Percentiles rank a stretch among this genome's conserved stretches.
Conservation (phyloP, 306 rosid species). For the Cicer pinnatifidum region DNA sequence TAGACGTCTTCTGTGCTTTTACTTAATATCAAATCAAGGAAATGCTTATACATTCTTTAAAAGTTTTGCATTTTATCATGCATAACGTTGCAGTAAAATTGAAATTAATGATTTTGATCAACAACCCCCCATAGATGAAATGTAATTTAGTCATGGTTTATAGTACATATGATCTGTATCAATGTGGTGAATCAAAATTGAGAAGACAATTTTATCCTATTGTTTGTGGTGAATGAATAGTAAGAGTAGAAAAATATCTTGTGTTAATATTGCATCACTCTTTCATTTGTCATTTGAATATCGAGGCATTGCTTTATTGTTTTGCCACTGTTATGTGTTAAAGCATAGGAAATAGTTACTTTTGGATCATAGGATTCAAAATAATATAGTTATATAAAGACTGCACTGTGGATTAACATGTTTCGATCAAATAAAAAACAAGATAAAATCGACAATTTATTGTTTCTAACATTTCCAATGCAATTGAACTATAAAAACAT, state of each 20-base stretch:
- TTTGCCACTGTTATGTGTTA: background rate
- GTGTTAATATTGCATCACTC: background rate
- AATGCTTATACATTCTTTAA: slow-evolving; percentile 34
- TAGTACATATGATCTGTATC: background rate
- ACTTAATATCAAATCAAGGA: background rate
- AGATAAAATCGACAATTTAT: background rate
- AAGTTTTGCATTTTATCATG: slow-evolving; percentile 40
- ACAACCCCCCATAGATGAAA: slow-evolving; percentile 57
- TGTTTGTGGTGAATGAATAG: background rate
- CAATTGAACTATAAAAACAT: slow-evolving; percentile 11
- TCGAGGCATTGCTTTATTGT: background rate
- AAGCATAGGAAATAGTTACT: too few species aligned
- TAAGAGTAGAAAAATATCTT: background rate
- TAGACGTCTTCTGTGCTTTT: background rate
- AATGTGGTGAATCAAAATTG: slow-evolving; percentile 3
- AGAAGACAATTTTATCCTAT: background rate
- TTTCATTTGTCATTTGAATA: background rate
- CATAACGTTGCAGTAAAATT: slow-evolving; percentile 64
- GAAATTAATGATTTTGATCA: slow-evolving; percentile 57
- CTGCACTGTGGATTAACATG: too few species aligned
- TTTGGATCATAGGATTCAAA: too few species aligned
- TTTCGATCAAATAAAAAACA: background rate
- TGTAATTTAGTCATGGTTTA: slow-evolving; percentile 41
- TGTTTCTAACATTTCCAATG: background rate
- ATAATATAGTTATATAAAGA: too few species aligned